Evolutionary conservation across 305 asterid species (phyloP).

Genomic region (Stenogyne calaminthoides): DNA sequence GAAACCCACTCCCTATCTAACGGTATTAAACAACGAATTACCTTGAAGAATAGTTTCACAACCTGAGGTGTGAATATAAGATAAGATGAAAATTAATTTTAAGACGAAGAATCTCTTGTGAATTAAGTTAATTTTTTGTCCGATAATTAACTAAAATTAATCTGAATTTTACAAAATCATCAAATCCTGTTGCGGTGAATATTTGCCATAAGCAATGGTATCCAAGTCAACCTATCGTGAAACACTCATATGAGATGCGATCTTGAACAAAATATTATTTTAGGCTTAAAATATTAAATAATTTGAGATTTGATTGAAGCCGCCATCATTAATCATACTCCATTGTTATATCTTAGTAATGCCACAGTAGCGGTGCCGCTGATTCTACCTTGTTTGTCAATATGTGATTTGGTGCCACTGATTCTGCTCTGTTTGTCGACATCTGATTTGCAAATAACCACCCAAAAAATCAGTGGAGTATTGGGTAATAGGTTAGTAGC

Average conservation of each 20-base stretch:
- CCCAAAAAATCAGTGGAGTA: background rate
- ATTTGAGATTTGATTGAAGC: slow-evolving; percentile 34
- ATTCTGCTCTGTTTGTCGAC: slow-evolving; percentile 17
- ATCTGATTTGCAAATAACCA: slow-evolving; percentile 24
- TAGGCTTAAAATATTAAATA: slow-evolving; percentile 27
- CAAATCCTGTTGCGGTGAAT: slow-evolving; percentile 32
- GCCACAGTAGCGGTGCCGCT: slow-evolving; percentile 17
- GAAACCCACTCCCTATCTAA: too few relatives aligned
- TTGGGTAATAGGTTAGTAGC: slow-evolving; percentile 3
- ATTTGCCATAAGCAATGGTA: slow-evolving; percentile 32
- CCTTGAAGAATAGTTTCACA: too few relatives aligned
- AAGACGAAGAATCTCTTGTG: too few relatives aligned
- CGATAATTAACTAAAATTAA: background rate
- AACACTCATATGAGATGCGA: slow-evolving; percentile 36
- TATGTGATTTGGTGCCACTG: slow-evolving; percentile 10
- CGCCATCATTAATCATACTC: slow-evolving; percentile 40
- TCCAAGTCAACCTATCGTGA: slow-evolving; percentile 30
- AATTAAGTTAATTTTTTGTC: background rate
- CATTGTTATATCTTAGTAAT: slow-evolving; percentile 28
- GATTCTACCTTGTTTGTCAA: slow-evolving; percentile 16
- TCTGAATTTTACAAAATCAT: slow-evolving; percentile 11
- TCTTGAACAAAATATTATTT: slow-evolving; percentile 23
- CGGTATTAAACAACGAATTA: too few relatives aligned
- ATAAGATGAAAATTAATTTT: background rate
- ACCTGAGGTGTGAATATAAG: background rate